phyloP scores from a whole-genome alignment of 2,329 filamentous ascomycete species.

The Pseudogymnoascus sp. region DNA sequence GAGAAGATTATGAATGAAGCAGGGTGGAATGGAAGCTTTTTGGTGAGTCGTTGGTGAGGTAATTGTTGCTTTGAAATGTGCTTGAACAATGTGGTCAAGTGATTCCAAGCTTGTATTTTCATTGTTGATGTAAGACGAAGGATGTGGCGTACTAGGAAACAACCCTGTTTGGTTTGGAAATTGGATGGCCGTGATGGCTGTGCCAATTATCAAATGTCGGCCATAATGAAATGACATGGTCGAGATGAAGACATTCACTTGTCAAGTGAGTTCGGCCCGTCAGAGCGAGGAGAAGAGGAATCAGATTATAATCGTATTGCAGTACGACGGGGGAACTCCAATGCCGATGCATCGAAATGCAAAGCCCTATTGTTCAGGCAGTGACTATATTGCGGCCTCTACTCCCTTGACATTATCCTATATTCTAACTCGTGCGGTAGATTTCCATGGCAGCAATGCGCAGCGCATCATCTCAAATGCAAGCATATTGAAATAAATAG shows the following conservation, averaged over 20 bases:
- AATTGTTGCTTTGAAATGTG: background rate
- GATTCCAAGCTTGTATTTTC: background rate
- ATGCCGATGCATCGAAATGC: background rate
- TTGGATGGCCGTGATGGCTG: background rate
- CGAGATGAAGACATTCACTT: background rate
- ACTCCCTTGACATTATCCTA: background rate
- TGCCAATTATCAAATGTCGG: background rate
- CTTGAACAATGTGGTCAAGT: background rate
- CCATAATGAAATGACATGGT: background rate
- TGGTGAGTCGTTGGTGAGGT: too few species aligned
- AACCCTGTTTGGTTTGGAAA: background rate
- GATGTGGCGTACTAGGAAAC: background rate
- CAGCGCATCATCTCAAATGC: background rate
- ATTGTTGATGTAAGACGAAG: background rate
- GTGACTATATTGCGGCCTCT: background rate
- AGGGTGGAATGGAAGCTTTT: background rate
- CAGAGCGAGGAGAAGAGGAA: background rate
- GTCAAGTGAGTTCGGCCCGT: background rate
- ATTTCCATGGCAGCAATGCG: background rate
- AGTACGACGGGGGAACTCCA: background rate
- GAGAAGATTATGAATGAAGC: background rate
- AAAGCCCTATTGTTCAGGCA: background rate
- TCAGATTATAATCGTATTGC: background rate
- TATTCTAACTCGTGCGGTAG: background rate
- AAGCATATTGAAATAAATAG: background rate